Evolutionary conservation across 768 basidiomycete genomes (phyloP), one percentile per base, ranked within the genome.

Genomic region (Tricholoma hemisulphureum): DNA sequence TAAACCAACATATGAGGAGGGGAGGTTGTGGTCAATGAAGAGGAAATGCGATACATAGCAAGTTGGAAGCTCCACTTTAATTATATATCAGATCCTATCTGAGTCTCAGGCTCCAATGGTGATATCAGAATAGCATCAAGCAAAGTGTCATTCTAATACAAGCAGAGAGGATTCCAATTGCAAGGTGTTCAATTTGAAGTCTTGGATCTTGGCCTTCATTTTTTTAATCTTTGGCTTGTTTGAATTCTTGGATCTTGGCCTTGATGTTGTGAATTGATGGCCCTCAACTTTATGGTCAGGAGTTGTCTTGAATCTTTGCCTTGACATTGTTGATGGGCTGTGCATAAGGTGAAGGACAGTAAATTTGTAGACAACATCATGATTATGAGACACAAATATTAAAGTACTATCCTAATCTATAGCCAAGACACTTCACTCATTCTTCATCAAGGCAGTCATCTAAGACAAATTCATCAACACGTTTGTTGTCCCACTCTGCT

Each of bases 401-500:
- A 34, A 34, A 34, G 32, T 34, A 34, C 32, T 34, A 34, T 13
- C 32, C 32, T 34, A 34, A 34, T 34, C 32, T 34, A 34, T 34
- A 34, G 32, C 32, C 32, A 34, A 34, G 32, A 34, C 32, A 34
- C 32, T 34, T 3, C 32, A 34, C 32, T 34, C 32, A 34, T 34
- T 34, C 32, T 34, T 34, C 9, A n/a, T 45, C 7, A n/a, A 21
- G 6, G 20, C 24, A 45, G 24, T 45, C 43, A 20, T 45, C 43
- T 45, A 48, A 23, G 23, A 48, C 16, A n/a, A 48, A 48, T 28
- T 48, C 45, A 48, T 48, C 45, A 23, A 28, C 50, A 29, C 14
- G 32, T 34, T 57, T 39, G 2, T 45, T 53, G 9, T 58, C 52
- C 46, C 32, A 58, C n/a, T 23, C 48, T 10, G 24, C 53, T 21